Evolutionary conservation across 2,329 filamentous ascomycete species (phyloP), one percentile per base, ranked within the genome.

Genomic region (Pseudocercospora fijiensis): DNA sequence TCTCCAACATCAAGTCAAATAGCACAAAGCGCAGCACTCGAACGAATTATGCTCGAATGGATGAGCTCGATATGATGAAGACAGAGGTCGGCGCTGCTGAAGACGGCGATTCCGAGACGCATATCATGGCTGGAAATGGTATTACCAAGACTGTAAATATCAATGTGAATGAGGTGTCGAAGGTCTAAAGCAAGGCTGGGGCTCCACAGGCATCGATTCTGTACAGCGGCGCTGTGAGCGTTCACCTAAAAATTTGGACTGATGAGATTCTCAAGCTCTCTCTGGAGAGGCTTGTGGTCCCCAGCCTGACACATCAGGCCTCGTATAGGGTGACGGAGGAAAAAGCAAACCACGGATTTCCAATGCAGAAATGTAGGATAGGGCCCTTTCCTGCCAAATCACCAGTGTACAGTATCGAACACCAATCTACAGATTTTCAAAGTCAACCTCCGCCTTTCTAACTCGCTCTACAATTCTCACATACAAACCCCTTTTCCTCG

Each of bases 91-190:
- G 56, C 6, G 45, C 45, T 16, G 22, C 18, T 49, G 22, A 57
- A 8, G 65, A 67, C 24, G 58, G 60, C 33, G 61, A 61, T 2
- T 64, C 61, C n/a, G 62, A 65, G 20, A 65, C 56, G 24, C 59
- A 56, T n/a, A 67, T 64, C 11, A 56, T 64, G 28, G 55, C 61
- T 24, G 27, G 18, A 2, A 62, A 58, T 8, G 45, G 45, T 2
- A 49, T 49, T 18, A 49, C 45, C 6, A 49, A 49, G 22, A 49
- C 45, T 20, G 45, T 49, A 18, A 26, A 20, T 11, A 49, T 49
- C 18, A 49, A 49, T 24, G 45, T 49, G 18, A 49, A 49, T 7
- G 45, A 49, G 37, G 4, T 41, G 2, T 6, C n/a, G 37, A 18
- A 41, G 8, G 37, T 13, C 3, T 37, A 16, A 37, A 2, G 33